Evolutionary conservation across 2,329 filamentous ascomycete species (phyloP).

Genomic region (Cladophialophora carrionii): DNA sequence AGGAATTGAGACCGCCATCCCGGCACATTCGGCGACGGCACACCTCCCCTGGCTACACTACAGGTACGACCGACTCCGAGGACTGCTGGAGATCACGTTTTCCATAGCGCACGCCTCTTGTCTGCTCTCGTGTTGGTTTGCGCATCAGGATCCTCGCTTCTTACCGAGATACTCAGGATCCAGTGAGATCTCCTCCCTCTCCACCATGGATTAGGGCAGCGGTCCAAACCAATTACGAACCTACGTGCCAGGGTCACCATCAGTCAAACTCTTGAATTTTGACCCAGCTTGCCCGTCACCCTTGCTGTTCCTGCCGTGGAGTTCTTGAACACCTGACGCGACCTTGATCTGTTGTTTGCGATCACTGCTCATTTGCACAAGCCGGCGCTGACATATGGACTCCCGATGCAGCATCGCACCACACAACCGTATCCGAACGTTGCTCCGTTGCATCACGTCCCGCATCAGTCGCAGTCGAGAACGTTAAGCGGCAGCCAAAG

Average conservation of each 20-base stretch:
- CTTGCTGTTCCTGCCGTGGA: not conserved
- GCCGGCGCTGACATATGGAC: slow-evolving; percentile 30
- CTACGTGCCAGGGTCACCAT: slow-evolving; percentile 6
- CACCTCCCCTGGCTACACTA: slow-evolving; percentile 3
- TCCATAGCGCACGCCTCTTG: not conserved
- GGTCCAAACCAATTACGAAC: slow-evolving; percentile 13
- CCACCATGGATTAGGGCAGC: slow-evolving; percentile 13
- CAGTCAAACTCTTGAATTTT: slow-evolving; percentile 9
- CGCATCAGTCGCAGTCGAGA: slow-evolving; percentile 40
- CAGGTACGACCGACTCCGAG: slow-evolving; percentile 8
- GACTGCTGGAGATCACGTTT: slow-evolving; percentile 2
- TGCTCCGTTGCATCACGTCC: slow-evolving; percentile 37
- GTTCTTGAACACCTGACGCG: not conserved
- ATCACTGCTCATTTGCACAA: slow-evolving; percentile 6
- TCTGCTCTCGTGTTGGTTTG: not conserved
- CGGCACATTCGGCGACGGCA: not conserved
- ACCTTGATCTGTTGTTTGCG: slow-evolving; percentile 13
- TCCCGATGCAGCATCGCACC: slow-evolving; percentile 39
- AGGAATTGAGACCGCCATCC: slow-evolving; percentile 7
- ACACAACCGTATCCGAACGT: slow-evolving; percentile 36
- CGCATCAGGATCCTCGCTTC: slow-evolving; percentile 18
- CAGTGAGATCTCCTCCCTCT: slow-evolving; percentile 15
- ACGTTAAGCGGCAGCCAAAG: slow-evolving; percentile 32
- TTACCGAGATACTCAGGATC: slow-evolving; percentile 19
- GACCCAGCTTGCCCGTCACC: slow-evolving; percentile 3